Base-by-base conservation (phyloP, 352 stramenopile genomes). In the Pythium sp. region DNA sequence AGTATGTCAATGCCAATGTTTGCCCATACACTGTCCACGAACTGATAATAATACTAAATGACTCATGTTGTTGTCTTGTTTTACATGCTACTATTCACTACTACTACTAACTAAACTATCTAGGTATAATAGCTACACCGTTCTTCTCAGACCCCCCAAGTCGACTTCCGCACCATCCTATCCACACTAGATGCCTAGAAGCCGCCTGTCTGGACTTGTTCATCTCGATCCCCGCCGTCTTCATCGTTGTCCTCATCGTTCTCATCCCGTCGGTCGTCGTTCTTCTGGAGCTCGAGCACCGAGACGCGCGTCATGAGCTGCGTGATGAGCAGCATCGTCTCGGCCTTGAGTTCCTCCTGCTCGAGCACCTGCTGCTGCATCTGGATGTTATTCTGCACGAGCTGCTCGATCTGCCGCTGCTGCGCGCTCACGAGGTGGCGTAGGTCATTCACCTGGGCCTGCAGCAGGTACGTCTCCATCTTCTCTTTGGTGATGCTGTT, bases 251-350 rank as follows among this genome's bases (percentile, higher is more conserved):
- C 72, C 0, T 70, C 71, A 3, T 72, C 79, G 14, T 73, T 60
- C 7, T 60, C 54, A 76, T 80, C 69, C 34, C 75, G 18, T 54
- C 59, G n/a, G 34, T 62, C 54, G n/a, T 64, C 67, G 22, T 81
- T 71, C 41, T 80, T 79, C 41, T 87, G 74, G 41, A 94, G 64
- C 57, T 94, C 87, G 24, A 94, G 79, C 65, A 90, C 67, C 24
- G 87, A 93, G 34, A 94, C 83, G 56, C 87, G 85, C 28, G 85
- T 94, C 85, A 94, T 93, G 64, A 94, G 73, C 65, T 94, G 83
- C 57, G 83, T 94, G 67, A 94, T 91, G 9, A 94, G 72, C 32
- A 92, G 79, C 79, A 87, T 93, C 60, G 87, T 94, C 74, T 93
- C 87, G 69, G 87, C 84, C 70, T 92, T 92, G 38, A 89, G 72